Base-by-base conservation (phyloP, 1,139 yeast species). In the Schwanniomyces etchellsii region DNA sequence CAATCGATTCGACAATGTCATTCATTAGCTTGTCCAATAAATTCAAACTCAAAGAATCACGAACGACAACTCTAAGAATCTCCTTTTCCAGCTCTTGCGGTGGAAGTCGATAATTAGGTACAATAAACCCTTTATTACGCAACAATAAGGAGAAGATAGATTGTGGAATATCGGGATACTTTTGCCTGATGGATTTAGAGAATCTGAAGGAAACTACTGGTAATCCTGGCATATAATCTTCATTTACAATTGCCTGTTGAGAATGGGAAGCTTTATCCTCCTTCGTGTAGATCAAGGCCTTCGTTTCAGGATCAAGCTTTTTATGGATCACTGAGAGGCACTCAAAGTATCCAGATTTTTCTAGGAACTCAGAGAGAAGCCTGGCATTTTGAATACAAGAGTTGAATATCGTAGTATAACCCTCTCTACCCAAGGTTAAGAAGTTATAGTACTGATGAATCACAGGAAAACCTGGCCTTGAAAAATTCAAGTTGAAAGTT, bases 381-480 rank as follows among this genome's bases (percentile, higher is more conserved):
- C 95, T 70, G 1, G 95, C 86, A 48, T 82, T 83, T 38, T 66
- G 60, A 39, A 86, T 52, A 30, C 89, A 75, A 34, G 70, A 67
- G 36, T 70, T 70, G 48, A 83, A 89, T 29, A 77, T 60, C 35
- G 70, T 64, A 37, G 69, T 57, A 63, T 71, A 88, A 7, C 96
- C 96, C 31, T 72, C 70, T 40, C 57, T 60, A 5, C 96, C 96
- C 28, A 77, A 63, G 22, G 75, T 63, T 43, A 86, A 62, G 48
- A 88, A 77, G 54, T 82, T 83, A 66, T 65, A 86, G 66, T 88
- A 88, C 57, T 88, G 96, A 47, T 81, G 86, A 37, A 88, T 66
- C 14, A 88, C 91, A 34, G 88, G 94, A 74, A 77, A 83, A 2
- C 96, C 96, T 3, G 96, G 93, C 53, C 96, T 77, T 11, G 95